Evolutionary conservation across 2,329 filamentous ascomycete species (phyloP).

Genomic region (Aspergillus arachidicola): DNA sequence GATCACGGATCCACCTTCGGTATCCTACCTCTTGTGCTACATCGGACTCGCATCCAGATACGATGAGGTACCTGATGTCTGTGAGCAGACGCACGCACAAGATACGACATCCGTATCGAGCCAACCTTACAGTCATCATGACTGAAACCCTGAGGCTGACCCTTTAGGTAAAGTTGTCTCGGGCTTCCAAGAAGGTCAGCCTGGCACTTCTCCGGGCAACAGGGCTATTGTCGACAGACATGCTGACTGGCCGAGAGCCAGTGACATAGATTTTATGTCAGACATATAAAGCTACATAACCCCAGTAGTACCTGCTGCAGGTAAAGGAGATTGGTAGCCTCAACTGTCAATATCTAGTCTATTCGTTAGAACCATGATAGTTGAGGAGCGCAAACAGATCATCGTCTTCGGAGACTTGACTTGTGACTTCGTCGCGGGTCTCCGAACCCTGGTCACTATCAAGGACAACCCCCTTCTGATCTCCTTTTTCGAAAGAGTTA

Average conservation of each 20-base stretch:
- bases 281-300: background rate
- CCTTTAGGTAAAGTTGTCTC: background rate
- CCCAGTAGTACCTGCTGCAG: background rate
- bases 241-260: background rate
- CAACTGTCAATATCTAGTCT: background rate
- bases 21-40: background rate
- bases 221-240: background rate
- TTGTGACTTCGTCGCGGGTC: background rate
- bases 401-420: background rate
- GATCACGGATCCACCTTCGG: background rate
- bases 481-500: conserved; percentile 11
- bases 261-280: background rate
- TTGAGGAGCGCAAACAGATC: background rate
- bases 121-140: conserved; percentile 1
- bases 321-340: background rate
- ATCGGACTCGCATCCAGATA: no score
- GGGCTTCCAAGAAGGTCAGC: background rate
- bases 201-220: background rate
- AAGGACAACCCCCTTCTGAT: conserved; percentile 9
- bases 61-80: background rate
- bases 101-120: background rate
- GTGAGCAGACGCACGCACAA: background rate
- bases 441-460: background rate
- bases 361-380: background rate
- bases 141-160: background rate